A percentile compares a stretch with the other conserved stretches of the same genome.
These are phyloP conservation scores for Drosera spatulata DNA, from an alignment of 179 eudicot species.

Conservation along the genomic window DNA sequence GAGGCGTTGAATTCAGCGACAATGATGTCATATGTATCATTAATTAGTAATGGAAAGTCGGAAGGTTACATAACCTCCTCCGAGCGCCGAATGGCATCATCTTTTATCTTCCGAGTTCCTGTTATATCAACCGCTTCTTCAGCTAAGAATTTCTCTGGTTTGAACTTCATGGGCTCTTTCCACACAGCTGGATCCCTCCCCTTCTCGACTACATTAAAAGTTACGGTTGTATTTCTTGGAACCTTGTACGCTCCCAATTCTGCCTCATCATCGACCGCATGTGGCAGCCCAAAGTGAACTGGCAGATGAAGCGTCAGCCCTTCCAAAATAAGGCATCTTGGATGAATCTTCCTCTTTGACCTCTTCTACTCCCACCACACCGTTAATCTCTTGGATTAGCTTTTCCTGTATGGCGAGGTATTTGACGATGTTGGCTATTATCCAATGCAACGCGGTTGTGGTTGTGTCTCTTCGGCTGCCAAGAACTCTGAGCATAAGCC, in stretches of 20 bases:
- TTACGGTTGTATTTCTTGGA: constrained; percentile 3
- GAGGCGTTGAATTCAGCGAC: too few relatives aligned
- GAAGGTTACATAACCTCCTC: constrained; percentile 13
- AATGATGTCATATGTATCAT: too few relatives aligned
- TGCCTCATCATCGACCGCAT: not conserved
- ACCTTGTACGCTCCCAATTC: constrained; percentile 1
- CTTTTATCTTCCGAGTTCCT: constrained; percentile 8
- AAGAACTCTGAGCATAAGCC: constrained; percentile 7
- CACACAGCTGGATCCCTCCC: constrained; percentile 10
- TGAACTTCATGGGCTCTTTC: constrained; percentile 12
- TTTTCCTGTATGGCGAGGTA: constrained; percentile 4
- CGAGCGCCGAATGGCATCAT: constrained; percentile 16
- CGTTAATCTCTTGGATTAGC: not conserved
- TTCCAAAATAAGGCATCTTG: constrained; percentile 7
- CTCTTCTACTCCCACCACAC: not conserved
- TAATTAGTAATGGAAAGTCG: too few relatives aligned
- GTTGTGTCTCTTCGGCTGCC: constrained; percentile 6
- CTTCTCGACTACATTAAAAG: constrained; percentile 5
- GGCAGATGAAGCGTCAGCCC: constrained; percentile 9
- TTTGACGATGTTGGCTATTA: constrained; percentile 10
- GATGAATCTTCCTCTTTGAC: constrained; percentile 3
- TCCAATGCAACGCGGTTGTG: constrained; percentile 6
- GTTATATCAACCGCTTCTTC: constrained; percentile 1
- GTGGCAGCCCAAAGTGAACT: constrained; percentile 4
- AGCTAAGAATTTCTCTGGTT: constrained; percentile 8